These are phyloP conservation scores for Pseudogymnoascus sp. DNA, from an alignment of 2,329 filamentous ascomycete species.

Conservation along the genomic window DNA sequence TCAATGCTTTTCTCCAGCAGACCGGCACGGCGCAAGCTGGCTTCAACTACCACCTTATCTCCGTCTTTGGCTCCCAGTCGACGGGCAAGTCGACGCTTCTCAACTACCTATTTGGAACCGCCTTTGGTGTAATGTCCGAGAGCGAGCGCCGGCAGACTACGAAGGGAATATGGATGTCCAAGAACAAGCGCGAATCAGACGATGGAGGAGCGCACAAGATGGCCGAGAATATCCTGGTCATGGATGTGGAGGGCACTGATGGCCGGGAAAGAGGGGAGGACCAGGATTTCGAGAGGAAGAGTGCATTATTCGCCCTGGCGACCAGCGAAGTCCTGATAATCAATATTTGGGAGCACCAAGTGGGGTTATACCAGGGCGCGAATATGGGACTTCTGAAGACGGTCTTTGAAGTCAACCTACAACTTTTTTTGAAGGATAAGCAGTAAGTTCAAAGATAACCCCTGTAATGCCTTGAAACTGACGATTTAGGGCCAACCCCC, in stretches of 20 bases:
- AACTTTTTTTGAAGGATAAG: slow-evolving; percentile 92
- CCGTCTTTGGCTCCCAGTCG: slow-evolving; percentile 96
- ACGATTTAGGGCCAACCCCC: slow-evolving; percentile 61
- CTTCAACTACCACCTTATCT: slow-evolving; percentile 99
- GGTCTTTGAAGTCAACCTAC: slow-evolving; percentile 96
- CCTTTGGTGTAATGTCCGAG: slow-evolving; percentile 98
- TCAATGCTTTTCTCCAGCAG: slow-evolving; percentile 73
- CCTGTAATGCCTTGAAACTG: slow-evolving; percentile 19
- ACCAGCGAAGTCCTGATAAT: slow-evolving; percentile 97
- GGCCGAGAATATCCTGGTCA: slow-evolving; percentile 97
- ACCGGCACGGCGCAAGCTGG: slow-evolving; percentile 78
- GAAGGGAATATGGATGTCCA: slow-evolving; percentile 99
- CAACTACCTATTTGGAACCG: slow-evolving; percentile 90
- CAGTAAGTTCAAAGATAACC: slow-evolving; percentile 49
- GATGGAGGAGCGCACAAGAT: slow-evolving; percentile 50
- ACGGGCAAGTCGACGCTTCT: slow-evolving; percentile 96
- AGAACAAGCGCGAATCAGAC: slow-evolving; percentile 65
- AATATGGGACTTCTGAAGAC: slow-evolving; percentile 99
- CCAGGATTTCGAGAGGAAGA: slow-evolving; percentile 98
- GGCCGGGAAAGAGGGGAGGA: slow-evolving; percentile 94
- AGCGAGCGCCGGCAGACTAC: slow-evolving; percentile 90
- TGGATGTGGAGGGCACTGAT: slow-evolving; percentile 98
- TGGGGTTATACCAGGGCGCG: slow-evolving; percentile 93
- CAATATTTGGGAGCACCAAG: slow-evolving; percentile 99
- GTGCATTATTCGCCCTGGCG: slow-evolving; percentile 89